Evolutionary conservation across 495 filamentous ascomycete species (phyloP).

Genomic region (Gamarada debralockiae): DNA sequence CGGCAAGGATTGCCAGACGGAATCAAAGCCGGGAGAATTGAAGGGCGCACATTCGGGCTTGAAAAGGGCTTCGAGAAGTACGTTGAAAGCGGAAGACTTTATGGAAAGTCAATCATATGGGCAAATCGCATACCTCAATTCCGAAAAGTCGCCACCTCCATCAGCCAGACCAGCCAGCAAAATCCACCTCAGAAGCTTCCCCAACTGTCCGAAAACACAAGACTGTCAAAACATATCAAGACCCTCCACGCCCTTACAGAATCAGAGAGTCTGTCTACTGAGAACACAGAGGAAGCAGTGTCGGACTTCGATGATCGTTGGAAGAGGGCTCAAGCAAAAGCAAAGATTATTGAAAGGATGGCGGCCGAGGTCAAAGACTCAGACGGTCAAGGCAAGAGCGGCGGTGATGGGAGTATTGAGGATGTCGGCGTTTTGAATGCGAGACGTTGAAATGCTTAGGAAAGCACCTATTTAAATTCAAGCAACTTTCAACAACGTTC

Average conservation of each 20-base stretch:
- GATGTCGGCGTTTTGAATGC: conserved; percentile 43
- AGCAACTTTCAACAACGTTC: too few species aligned
- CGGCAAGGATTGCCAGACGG: conserved; percentile 72
- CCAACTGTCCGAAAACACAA: conserved; percentile 49
- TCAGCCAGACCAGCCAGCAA: too few species aligned
- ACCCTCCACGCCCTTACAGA: conserved; percentile 74
- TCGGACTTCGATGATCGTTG: conserved; percentile 81
- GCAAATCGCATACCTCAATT: conserved; percentile 50
- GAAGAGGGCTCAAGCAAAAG: conserved; percentile 74
- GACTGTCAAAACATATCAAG: conserved; percentile 70
- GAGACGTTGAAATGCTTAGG: conserved; percentile 2
- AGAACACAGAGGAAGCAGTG: conserved; percentile 81
- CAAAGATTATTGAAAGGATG: conserved; percentile 73
- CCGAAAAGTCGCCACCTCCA: too few species aligned
- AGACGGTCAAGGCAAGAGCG: conserved; percentile 15
- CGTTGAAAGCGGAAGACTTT: conserved; percentile 68
- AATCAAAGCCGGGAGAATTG: conserved; percentile 70
- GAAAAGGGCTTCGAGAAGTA: conserved; percentile 95
- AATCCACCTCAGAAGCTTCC: conserved; percentile 23
- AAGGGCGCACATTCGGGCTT: conserved; percentile 86
- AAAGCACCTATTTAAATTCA: too few species aligned
- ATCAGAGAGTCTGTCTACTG: conserved; percentile 67
- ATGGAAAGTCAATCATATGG: conserved; percentile 84
- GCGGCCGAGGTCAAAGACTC: conserved; percentile 38
- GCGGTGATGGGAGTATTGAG: conserved; percentile 51